A percentile compares a stretch with the other conserved stretches of the same genome.
These are phyloP conservation scores for Zychaea mexicana DNA, from an alignment of 371 early-diverging fungal genomes.

Conservation along the genomic window DNA sequence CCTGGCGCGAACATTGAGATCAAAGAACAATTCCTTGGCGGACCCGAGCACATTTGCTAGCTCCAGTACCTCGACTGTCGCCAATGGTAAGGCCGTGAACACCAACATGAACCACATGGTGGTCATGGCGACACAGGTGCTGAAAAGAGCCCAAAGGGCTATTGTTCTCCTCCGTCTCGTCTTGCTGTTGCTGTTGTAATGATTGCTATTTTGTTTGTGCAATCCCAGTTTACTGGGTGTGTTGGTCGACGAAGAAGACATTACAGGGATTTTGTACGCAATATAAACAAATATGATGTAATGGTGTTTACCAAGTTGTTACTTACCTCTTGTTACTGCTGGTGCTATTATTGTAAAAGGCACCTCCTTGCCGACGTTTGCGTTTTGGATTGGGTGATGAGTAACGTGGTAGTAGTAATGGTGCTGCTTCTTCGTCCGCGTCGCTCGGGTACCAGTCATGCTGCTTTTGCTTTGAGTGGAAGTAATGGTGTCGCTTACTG, in stretches of 20 bases:
- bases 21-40: conserved; percentile 59
- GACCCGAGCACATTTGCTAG: conserved; percentile 65
- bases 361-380: neutral
- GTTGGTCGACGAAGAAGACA: no score
- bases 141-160: conserved; percentile 3
- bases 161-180: conserved; percentile 12
- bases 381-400: neutral
- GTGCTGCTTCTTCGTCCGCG: conserved; percentile 22
- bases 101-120: conserved; percentile 19
- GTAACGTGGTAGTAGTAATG: conserved; percentile 20
- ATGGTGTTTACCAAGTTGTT: no score
- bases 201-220: no score
- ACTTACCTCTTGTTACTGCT: neutral
- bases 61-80: conserved; percentile 30
- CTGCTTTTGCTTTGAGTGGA: neutral
- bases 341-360: no score
- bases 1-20: conserved; percentile 48
- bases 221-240: no score
- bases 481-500: neutral
- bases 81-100: conserved; percentile 29
- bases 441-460: conserved; percentile 22
- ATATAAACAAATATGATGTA: no score
- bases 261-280: no score
- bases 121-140: conserved; percentile 8
- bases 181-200: neutral